A percentile compares a stretch with the other conserved stretches of the same genome.
These are phyloP conservation scores for Quercus aquifolioides DNA, from an alignment of 306 rosid genomes.

Conservation along the genomic window DNA sequence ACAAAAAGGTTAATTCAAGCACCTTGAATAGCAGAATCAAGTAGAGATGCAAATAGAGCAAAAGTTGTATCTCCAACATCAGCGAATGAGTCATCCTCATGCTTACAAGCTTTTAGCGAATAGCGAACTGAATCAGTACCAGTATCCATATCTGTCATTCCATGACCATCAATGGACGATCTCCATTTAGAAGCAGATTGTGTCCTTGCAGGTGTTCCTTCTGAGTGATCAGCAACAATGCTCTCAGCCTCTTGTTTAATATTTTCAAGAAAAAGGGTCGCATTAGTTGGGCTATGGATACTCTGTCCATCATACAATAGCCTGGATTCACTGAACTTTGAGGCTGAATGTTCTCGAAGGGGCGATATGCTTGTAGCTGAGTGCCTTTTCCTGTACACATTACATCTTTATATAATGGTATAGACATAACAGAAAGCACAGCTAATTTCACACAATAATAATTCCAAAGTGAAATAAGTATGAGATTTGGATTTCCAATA, in stretches of 20 bases:
- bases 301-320: conserved; percentile 61
- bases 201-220: conserved; percentile 44
- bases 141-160: conserved; percentile 44
- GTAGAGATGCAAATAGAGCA: conserved; percentile 64
- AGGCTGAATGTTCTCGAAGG: conserved; percentile 43
- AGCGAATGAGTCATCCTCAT: conserved; percentile 57
- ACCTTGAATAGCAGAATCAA: conserved; percentile 90
- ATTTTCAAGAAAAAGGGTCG: conserved; percentile 85
- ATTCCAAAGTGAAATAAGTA: too few species aligned
- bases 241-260: conserved; percentile 72
- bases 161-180: conserved; percentile 45
- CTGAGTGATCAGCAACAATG: conserved; percentile 42
- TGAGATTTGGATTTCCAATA: too few species aligned
- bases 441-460: too few species aligned
- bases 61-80: conserved; percentile 68
- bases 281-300: conserved; percentile 85
- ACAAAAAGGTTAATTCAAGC: conserved; percentile 21
- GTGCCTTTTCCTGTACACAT: conserved; percentile 70
- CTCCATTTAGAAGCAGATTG: conserved; percentile 47
- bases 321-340: conserved; percentile 54
- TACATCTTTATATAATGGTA: background rate
- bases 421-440: too few species aligned
- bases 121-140: conserved; percentile 52
- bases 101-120: conserved; percentile 61
- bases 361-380: conserved; percentile 48